Conservation (phyloP, 495 filamentous ascomycete species). For the Cercophora sp. region DNA sequence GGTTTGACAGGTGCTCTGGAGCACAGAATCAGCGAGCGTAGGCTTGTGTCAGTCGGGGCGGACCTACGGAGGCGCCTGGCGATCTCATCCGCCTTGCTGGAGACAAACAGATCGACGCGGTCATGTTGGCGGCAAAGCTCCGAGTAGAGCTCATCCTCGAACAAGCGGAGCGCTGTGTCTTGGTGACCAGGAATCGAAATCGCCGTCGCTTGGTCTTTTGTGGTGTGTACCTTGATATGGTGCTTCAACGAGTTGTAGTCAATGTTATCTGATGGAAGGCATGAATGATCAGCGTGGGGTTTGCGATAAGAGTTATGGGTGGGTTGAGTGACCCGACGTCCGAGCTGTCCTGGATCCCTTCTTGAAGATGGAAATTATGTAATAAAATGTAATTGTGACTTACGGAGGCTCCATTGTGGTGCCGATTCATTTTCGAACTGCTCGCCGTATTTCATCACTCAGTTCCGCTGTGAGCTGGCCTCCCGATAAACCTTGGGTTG, state of each 20-base stretch:
- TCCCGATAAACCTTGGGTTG: too few species aligned
- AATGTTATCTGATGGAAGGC: constrained; percentile 52
- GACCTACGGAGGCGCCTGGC: constrained; percentile 54
- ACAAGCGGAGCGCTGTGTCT: constrained; percentile 46
- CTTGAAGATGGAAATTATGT: too few species aligned
- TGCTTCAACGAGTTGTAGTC: constrained; percentile 75
- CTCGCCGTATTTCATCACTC: constrained; percentile 65
- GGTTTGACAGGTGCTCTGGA: constrained; percentile 49
- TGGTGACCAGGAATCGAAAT: constrained; percentile 62
- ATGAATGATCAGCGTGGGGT: background rate
- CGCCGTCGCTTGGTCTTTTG: constrained; percentile 55
- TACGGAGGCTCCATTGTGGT: constrained; percentile 84
- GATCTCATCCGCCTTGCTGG: constrained; percentile 68
- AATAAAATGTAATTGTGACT: too few species aligned
- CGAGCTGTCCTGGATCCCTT: background rate
- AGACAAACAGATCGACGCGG: constrained; percentile 65
- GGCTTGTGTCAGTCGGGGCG: too few species aligned
- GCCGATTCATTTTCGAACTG: constrained; percentile 76
- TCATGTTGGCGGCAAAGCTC: constrained; percentile 63
- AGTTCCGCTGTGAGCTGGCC: background rate
- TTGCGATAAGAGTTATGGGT: background rate
- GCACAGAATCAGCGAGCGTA: too few species aligned
- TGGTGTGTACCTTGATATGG: constrained; percentile 67
- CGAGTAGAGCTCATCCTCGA: constrained; percentile 59
- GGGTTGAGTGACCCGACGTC: background rate